Base-by-base conservation (phyloP, 208 protist species). In the Crithidia fasciculata region DNA sequence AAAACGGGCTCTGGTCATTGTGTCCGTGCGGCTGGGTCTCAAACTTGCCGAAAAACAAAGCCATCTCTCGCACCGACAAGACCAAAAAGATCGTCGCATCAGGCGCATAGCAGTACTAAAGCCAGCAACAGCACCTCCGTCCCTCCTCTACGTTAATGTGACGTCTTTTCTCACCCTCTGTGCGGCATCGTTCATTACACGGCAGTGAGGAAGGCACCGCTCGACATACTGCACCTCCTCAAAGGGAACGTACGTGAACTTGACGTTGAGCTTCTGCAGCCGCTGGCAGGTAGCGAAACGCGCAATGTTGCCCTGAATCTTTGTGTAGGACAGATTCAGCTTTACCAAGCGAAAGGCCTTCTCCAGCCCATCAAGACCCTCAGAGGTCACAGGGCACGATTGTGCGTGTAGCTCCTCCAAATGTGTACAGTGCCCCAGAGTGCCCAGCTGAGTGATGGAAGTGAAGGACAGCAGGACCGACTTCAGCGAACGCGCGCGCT, bases 321-420 rank as follows among this genome's bases (percentile, higher is more conserved):
- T 67, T 12, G 81, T 78, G 73, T 77, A 80, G 4, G 73, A 69
- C 12, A 83, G 72, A 57, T 80, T 86, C 39, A 86, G 64, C 63
- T 82, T 82, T 0, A 39, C 7, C 7, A 86, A 53, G 8, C 37
- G 18, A 53, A 41, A 40, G 10, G 73, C 73, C 12, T 52, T 52
- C 50, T 86, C 76, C 15, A 86, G 63, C 12, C 68, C 76, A 3
- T 28, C 57, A 49, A 86, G n/a, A 13, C 72, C 81, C 43, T 69
- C 69, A 2, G 69, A 73, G 2, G 69, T 77, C 45, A 86, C 64
- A 8, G 66, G 56, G 47, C 55, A 76, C 36, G 56, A 77, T 43
- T 72, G 59, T 5, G 77, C 73, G 28, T 74, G 58, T 59, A 86
- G 13, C 72, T 86, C 76, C 65, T 80, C 69, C 18, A 82, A 58